Evolutionary conservation across 2,329 filamentous ascomycete species (phyloP), one percentile per base, ranked within the genome.

Genomic region (Ophiostoma sp.): DNA sequence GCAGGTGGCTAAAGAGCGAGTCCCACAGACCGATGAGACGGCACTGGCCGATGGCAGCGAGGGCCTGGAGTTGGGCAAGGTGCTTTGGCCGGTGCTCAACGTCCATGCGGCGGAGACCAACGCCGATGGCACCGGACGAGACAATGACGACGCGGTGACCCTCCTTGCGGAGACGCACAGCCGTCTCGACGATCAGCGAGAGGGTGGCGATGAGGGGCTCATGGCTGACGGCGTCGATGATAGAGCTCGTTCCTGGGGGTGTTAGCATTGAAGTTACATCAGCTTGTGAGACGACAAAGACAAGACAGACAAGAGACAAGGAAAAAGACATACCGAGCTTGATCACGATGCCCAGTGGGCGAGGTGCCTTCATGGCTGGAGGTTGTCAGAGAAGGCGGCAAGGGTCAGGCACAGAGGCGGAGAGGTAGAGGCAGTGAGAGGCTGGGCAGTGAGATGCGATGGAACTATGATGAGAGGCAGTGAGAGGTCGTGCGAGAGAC

Each of bases 1-100:
- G 85, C 70, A 97, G 83, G 77, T 98, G 92, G 49, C 83, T 87
- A 77, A 99, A 99, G 7, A 98, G 80, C 74, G 90, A 91, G 76
- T 98, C 94, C 94, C 94, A 99, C 36, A 99, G 85, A 75, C 90
- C 92, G 83, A 99, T 96, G 62, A 99, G 85, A 71, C 93, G 89
- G 76, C 93, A 97, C 81, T 99, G 95, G 63, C 95, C 95, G 74
- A 99, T 96, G 63, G 95, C 95, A 70, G 95, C 95, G 69, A 99
- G 84, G 11, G 94, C 95, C 85, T 98, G 95, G 70, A 97, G 84
- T 77, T 93, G 87, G 65, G 94, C 90, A 49, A 99, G 84, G 77
- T 96, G 90, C 78, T 97, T 97, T 36, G 95, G 95, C 73, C 92
- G 86, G 75, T 90, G 90, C 41, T 92, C 87, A 70, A 96, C 83